Evolutionary conservation across 2,329 filamentous ascomycete genomes (phyloP), one percentile per base, ranked within the genome.

Genomic region (Clarireedia monteithiana): DNA sequence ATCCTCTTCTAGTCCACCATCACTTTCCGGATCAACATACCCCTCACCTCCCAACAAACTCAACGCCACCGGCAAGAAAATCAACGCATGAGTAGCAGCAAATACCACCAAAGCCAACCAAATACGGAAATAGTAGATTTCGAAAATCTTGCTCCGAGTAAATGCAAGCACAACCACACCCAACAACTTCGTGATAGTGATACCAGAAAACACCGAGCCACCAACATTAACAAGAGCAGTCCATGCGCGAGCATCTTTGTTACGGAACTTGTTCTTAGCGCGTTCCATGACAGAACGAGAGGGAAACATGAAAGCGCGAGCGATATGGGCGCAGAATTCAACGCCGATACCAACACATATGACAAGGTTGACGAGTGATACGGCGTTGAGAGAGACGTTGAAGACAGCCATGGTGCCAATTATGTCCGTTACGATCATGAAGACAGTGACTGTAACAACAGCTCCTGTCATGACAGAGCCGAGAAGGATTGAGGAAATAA

Each of bases 91-190:
- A 9, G 85, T 79, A 6, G 89, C 89, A 2, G 91, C 95, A 70
- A 96, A 92, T 9, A 95, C 70, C 10, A 99, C 91, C 54, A 99
- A 80, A 6, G 91, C 87, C 17, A 96, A 76, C 94, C 94, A 99
- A 45, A 99, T 88, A 45, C 94, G 82, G 79, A 99, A 99, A 73
- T 99, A 99, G 74, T 99, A 99, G 57, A 99, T 90, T 75, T 99
- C 95, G 66, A 99, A 99, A 68, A 99, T 99, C 81, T 97, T 99
- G 71, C 89, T 95, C 51, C 89, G 78, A 6, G 94, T 99, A 67
- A 96, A 99, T 0, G 94, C 94, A 20, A 99, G 77, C 38, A 99
- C 94, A 47, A 81, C 86, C 0, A 99, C 92, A 3, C 94, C 94
- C 2, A 99, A 76, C 1, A 99, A 79, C 73, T 99, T 99, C 2